Base-by-base conservation (phyloP, 805 yeast genomes). In the Myxozyma mucilagina region DNA sequence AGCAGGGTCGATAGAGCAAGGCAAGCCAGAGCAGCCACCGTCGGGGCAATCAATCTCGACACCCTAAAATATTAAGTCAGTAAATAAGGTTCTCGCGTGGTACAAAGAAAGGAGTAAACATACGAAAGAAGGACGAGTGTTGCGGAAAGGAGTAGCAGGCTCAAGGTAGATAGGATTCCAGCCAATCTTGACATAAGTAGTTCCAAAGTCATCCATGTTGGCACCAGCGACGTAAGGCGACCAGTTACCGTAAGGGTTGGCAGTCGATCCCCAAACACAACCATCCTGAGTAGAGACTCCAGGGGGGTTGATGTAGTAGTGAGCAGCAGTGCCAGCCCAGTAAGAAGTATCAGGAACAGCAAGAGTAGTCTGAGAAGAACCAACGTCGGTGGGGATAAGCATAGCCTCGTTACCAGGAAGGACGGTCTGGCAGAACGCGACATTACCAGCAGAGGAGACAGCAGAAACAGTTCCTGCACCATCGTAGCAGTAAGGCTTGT, bases 381-480 rank as follows among this genome's bases (percentile, higher is more conserved):
- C 80, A 59, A 87, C 84, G 56, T 80, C 72, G 24, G 96, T 90
- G 62, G 97, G 97, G 67, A 91, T 90, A 72, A 90, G 79, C 97
- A 90, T 90, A 68, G 90, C 96, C 77, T 90, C 97, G 74, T 90
- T 89, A 67, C 97, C 97, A 29, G 97, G 97, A 59, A 91, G 79
- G 6, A 91, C 96, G 8, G 97, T 90, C 77, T 91, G 97, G 74
- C 97, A 90, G 75, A 90, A 84, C 7, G 97, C 92, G 66, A 90
- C 91, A 4, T 76, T 62, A 45, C 79, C 79, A 16, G 87, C 85
- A 10, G 73, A 68, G 78, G 89, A 88, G 36, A 73, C 68, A n/a
- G 89, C 85, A 16, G 93, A 83, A 13, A 50, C 53, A n/a, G 45
- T 38, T 39, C 90, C 93, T 65, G 83, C 82, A 58, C 97, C 97